Evolutionary conservation across 805 yeast genomes (phyloP).

Genomic region (Myxozyma monticola): DNA sequence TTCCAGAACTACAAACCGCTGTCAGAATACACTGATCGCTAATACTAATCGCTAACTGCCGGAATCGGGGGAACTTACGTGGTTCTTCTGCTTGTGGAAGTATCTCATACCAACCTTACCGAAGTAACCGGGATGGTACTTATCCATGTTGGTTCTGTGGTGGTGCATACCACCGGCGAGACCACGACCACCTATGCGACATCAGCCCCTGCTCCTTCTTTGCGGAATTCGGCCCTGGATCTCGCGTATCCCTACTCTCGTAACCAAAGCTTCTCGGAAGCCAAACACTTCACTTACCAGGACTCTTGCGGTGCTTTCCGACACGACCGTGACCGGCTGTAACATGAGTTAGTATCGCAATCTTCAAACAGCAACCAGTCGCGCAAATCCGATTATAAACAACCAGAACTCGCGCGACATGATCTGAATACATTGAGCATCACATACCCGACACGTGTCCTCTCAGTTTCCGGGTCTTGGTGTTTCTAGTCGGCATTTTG

Average conservation of each 20-base stretch:
- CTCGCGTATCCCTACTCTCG: too few species aligned
- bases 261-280: too few species aligned
- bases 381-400: background rate
- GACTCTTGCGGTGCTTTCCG: conserved; percentile 99
- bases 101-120: conserved; percentile 99
- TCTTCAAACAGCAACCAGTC: conserved; percentile 2
- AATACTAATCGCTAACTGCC: background rate
- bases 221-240: too few species aligned
- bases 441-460: conserved; percentile 99
- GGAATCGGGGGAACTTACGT: conserved; percentile 24
- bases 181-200: conserved; percentile 88
- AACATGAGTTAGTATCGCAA: conserved; percentile 31
- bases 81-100: conserved; percentile 36
- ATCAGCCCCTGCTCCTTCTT: too few species aligned
- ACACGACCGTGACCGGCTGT: conserved; percentile 99
- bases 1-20: conserved; percentile 55
- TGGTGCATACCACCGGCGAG: conserved; percentile 99
- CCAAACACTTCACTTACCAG: conserved; percentile 60
- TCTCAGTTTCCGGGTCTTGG: conserved; percentile 99
- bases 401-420: background rate
- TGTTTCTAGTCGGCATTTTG: conserved; percentile 35
- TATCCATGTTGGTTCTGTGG: conserved; percentile 99
- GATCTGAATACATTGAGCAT: background rate
- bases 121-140: conserved; percentile 99
- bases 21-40: background rate